Base-by-base conservation (phyloP, 2,329 filamentous ascomycete species). In the Fusarium sp. region DNA sequence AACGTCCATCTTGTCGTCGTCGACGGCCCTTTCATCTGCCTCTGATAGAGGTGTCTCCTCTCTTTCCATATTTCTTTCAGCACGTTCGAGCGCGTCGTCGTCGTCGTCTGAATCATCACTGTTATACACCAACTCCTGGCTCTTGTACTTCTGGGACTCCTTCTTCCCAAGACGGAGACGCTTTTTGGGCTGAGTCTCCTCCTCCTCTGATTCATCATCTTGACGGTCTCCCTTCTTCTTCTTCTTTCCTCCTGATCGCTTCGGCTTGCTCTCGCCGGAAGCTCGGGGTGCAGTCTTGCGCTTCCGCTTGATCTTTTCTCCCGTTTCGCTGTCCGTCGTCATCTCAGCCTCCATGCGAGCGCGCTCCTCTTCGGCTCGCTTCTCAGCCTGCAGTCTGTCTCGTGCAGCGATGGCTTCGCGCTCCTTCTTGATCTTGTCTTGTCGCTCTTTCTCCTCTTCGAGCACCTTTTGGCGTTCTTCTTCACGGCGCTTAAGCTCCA, bases 371-470 rank as follows among this genome's bases (percentile, higher is more conserved):
- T 83, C 79, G 3, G 79, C 81, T 63, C 81, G 92, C 87, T 91
- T 87, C 77, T 93, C 91, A 27, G 94, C 94, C 57, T 94, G 86
- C 74, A 90, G 88, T 63, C 94, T 89, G 79, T 97, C 93, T 52
- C 91, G 89, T 68, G 95, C 94, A 20, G 92, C 88, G 80, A 98
- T 95, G 77, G 90, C 91, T 76, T 94, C 91, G 69, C 96, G 92
- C 81, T 98, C 95, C 80, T 94, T 94, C n/a, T 91, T 90, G 73
- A 98, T 92, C 84, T 94, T 94, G 70, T 93, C 91, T 77, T 94
- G 92, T 65, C 92, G 89, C 80, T 96, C 94, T 35, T 89, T 88
- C 75, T 95, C 93, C 64, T 88, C 88, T 65, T 93, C 92, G 68
- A 93, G 87, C 1, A 89, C 89, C 77, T 89, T 91, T 74, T 91